Evolutionary conservation across 257 asterid genomes (phyloP).

Genomic region (Penstemon barbatus): DNA sequence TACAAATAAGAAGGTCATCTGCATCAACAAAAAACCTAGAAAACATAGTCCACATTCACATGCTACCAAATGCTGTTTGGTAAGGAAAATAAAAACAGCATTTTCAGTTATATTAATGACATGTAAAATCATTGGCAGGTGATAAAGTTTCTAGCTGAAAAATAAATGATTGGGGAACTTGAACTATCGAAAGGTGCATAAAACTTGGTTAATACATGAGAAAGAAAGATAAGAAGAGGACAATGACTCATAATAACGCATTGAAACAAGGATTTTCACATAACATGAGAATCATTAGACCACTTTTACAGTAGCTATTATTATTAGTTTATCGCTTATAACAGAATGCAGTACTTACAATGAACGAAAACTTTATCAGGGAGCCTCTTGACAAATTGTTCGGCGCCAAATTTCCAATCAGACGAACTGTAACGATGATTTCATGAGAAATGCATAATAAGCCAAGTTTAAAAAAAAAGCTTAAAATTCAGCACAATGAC

Average conservation of each 20-base stretch:
- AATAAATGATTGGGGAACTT: not conserved
- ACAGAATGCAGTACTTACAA: constrained; percentile 53
- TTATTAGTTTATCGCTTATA: not conserved
- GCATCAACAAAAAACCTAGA: constrained; percentile 4
- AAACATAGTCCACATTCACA: not conserved
- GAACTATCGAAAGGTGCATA: not conserved
- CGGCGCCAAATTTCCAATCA: constrained; percentile 90
- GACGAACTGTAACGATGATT: constrained; percentile 54
- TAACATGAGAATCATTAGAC: not conserved
- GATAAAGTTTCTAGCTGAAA: not conserved
- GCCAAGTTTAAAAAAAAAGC: too few species aligned
- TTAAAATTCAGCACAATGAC: too few species aligned
- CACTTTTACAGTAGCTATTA: not conserved
- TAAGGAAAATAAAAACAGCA: not conserved
- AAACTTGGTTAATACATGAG: not conserved
- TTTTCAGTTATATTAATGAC: too few species aligned
- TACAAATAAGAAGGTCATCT: not conserved
- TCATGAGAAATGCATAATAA: too few species aligned
- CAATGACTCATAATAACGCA: not conserved
- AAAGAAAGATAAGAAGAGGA: not conserved
- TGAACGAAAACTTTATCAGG: constrained; percentile 89
- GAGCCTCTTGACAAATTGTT: constrained; percentile 69
- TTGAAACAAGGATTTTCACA: not conserved
- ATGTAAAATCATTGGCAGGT: too few species aligned
- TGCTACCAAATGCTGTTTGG: not conserved